phyloP scores from a whole-genome alignment of 768 basidiomycete species.

The Leccinum broughii region DNA sequence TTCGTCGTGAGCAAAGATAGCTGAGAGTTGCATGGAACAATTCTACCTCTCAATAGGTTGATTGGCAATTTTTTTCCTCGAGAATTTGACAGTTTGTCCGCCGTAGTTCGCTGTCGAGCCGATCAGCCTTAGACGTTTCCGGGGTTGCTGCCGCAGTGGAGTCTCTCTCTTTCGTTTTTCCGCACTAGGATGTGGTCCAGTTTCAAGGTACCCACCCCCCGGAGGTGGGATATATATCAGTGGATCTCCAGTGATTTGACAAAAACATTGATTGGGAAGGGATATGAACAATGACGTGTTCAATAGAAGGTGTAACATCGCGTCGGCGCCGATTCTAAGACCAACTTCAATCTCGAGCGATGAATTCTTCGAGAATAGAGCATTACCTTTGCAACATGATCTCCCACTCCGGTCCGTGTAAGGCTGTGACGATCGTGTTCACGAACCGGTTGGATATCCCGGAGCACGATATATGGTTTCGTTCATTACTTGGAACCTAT shows the following conservation, averaged over 20 bases:
- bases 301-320: conserved; percentile 76
- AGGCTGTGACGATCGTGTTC: conserved; percentile 72
- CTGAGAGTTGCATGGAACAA: not conserved
- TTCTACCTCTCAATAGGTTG: conserved; percentile 26
- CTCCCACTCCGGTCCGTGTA: conserved; percentile 70
- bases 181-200: conserved; percentile 9
- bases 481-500: conserved; percentile 35
- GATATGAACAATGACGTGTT: conserved; percentile 74
- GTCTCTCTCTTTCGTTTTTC: conserved; percentile 25
- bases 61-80: conserved; percentile 4
- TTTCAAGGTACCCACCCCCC: conserved; percentile 12
- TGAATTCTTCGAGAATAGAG: not conserved
- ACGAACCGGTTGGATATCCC: conserved; percentile 61
- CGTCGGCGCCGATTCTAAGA: conserved; percentile 71
- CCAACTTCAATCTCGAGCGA: not conserved
- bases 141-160: conserved; percentile 16
- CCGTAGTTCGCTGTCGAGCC: conserved; percentile 1
- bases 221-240: conserved; percentile 45
- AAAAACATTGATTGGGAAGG: conserved; percentile 80
- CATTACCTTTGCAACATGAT: conserved; percentile 56
- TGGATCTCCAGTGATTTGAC: conserved; percentile 79
- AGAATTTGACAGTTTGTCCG: conserved; percentile 6
- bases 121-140: conserved; percentile 30
- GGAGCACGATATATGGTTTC: conserved; percentile 38
- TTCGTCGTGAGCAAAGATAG: not conserved